These are phyloP conservation scores for Calonectria leucothoes DNA, from an alignment of 2,329 filamentous ascomycete genomes.

Conservation along the genomic window DNA sequence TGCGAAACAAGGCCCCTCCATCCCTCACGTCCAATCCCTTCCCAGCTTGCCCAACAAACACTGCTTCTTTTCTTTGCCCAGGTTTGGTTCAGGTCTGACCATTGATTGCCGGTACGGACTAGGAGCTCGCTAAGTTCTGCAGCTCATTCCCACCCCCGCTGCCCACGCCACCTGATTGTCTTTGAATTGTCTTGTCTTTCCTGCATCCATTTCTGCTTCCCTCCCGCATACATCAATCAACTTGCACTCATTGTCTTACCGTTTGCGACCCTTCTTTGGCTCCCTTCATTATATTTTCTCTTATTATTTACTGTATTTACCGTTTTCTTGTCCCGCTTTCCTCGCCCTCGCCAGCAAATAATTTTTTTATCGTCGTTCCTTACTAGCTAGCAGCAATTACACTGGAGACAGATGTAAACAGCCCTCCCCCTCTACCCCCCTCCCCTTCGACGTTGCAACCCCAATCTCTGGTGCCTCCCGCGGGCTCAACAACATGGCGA, in stretches of 20 bases:
- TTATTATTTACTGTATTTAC: slow-evolving; percentile 4
- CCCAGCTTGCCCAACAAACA: slow-evolving; percentile 26
- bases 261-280: slow-evolving; percentile 10
- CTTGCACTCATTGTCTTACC: slow-evolving; percentile 14
- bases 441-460: slow-evolving; percentile 10
- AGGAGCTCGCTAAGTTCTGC: slow-evolving; percentile 18
- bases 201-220: slow-evolving; percentile 2
- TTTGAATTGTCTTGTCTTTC: slow-evolving; percentile 10
- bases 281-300: slow-evolving; percentile 1
- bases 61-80: slow-evolving; percentile 7
- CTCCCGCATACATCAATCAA: not conserved
- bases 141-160: slow-evolving; percentile 25
- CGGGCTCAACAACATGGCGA: slow-evolving; percentile 59
- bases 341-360: slow-evolving; percentile 16
- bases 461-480: slow-evolving; percentile 17
- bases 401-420: slow-evolving; percentile 39
- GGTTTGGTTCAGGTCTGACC: slow-evolving; percentile 18
- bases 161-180: slow-evolving; percentile 24
- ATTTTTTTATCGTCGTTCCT: slow-evolving; percentile 29
- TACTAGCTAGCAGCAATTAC: slow-evolving; percentile 21
- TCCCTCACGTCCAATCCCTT: slow-evolving; percentile 28
- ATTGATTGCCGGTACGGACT: slow-evolving; percentile 8
- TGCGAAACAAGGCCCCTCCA: slow-evolving; percentile 28
- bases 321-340: slow-evolving; percentile 17
- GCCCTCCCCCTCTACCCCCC: slow-evolving; percentile 20